Evolutionary conservation across 2,329 filamentous ascomycete species (phyloP).

Genomic region (Chaetomium globosum): DNA sequence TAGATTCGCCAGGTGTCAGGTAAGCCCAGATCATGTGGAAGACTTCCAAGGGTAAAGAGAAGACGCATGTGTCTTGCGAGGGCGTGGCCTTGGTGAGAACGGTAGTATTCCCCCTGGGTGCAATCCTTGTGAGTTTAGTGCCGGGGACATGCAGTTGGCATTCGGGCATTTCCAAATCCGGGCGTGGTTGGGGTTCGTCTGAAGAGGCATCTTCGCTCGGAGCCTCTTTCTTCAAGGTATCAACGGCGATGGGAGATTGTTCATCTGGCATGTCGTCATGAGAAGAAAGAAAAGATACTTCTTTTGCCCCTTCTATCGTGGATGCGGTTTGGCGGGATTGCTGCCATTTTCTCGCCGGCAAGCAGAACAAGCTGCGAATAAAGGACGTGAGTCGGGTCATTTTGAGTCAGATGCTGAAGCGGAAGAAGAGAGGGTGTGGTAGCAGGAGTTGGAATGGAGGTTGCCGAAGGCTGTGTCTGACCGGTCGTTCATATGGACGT

Average conservation of each 20-base stretch:
- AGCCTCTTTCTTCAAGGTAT: not conserved
- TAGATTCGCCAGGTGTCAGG: not conserved
- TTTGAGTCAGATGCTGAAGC: not conserved
- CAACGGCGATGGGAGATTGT: not conserved
- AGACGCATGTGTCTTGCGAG: not conserved
- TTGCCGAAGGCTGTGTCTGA: not conserved
- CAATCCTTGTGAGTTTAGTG: not conserved
- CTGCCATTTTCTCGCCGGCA: not conserved
- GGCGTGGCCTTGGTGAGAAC: not conserved
- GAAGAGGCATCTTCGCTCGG: not conserved
- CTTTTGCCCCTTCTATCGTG: not conserved
- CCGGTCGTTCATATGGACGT: not conserved
- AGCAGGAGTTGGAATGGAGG: not conserved
- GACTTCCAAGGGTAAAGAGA: not conserved
- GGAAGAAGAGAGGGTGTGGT: not conserved
- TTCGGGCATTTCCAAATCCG: not conserved
- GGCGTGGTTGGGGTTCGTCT: not conserved
- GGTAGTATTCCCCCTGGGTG: not conserved
- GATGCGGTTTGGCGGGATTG: not conserved
- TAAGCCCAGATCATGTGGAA: not conserved
- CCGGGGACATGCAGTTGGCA: not conserved
- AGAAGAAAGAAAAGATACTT: not conserved
- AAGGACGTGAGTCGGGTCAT: not conserved
- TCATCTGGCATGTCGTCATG: not conserved
- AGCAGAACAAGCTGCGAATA: not conserved